phyloP scores from a whole-genome alignment of 768 basidiomycete species.

The Mycena floridula region DNA sequence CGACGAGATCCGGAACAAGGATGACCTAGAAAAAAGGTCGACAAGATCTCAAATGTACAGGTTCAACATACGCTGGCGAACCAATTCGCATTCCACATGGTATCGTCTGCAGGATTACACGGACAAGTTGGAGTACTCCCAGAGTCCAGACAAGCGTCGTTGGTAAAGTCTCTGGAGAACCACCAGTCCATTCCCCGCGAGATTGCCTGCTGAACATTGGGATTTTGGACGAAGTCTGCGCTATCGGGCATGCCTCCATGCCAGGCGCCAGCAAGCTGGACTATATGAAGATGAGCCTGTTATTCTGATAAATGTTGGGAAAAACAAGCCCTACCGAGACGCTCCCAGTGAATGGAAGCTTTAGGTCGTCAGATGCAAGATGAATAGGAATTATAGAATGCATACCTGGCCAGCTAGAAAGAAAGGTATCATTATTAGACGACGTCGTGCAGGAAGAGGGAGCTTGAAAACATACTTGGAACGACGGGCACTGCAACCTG shows the following conservation, averaged over 20 bases:
- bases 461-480: constrained; percentile 31
- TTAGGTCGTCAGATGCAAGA: too few relatives aligned
- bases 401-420: too few relatives aligned
- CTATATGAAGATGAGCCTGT: constrained; percentile 5
- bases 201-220: constrained; percentile 22
- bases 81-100: constrained; percentile 61
- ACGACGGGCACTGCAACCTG: constrained; percentile 53
- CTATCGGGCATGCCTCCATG: constrained; percentile 37
- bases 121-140: constrained; percentile 53
- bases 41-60: neutral
- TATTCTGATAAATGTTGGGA: too few relatives aligned
- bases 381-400: too few relatives aligned
- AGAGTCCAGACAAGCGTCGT: constrained; percentile 43
- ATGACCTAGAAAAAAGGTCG: constrained; percentile 36
- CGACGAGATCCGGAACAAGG: constrained; percentile 51
- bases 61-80: constrained; percentile 41
- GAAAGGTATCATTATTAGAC: neutral
- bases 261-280: neutral
- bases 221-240: constrained; percentile 44
- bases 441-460: neutral
- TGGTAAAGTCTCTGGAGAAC: constrained; percentile 55
- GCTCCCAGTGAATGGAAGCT: constrained; percentile 51
- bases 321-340: constrained; percentile 32
- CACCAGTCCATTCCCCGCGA: constrained; percentile 53
- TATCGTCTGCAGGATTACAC: constrained; percentile 42